Conservation (phyloP, 2,329 filamentous ascomycete genomes). For the Aschersonia sp. region DNA sequence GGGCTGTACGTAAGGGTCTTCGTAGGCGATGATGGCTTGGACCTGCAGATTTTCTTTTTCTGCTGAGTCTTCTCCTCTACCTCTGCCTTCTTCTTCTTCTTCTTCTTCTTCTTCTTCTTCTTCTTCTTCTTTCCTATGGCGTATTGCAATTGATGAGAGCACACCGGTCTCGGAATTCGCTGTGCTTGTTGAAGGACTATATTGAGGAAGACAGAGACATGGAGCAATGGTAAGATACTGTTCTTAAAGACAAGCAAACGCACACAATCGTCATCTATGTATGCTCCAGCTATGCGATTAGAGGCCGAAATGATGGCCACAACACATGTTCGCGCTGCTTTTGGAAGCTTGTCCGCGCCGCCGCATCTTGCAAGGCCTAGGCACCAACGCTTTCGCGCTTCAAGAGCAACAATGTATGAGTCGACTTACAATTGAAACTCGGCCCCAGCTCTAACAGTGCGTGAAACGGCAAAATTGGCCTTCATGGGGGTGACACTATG, state of each 20-base stretch:
- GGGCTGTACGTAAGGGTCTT: constrained; percentile 79
- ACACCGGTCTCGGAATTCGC: not conserved
- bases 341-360: no score
- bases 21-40: constrained; percentile 69
- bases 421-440: constrained; percentile 51
- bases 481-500: constrained; percentile 73
- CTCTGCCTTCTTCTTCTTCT: no score
- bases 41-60: constrained; percentile 3
- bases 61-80: constrained; percentile 5
- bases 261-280: constrained; percentile 13
- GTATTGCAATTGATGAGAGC: no score
- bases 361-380: no score
- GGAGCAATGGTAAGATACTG: constrained; percentile 16
- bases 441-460: constrained; percentile 29
- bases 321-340: no score
- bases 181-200: not conserved
- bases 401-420: not conserved
- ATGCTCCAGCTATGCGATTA: constrained; percentile 1
- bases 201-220: constrained; percentile 3
- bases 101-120: no score
- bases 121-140: no score
- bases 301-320: no score
- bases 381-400: no score
- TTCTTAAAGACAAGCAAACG: not conserved
- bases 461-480: constrained; percentile 73